Base-by-base conservation (phyloP, 768 basidiomycete species). In the Gyrodon lividus region DNA sequence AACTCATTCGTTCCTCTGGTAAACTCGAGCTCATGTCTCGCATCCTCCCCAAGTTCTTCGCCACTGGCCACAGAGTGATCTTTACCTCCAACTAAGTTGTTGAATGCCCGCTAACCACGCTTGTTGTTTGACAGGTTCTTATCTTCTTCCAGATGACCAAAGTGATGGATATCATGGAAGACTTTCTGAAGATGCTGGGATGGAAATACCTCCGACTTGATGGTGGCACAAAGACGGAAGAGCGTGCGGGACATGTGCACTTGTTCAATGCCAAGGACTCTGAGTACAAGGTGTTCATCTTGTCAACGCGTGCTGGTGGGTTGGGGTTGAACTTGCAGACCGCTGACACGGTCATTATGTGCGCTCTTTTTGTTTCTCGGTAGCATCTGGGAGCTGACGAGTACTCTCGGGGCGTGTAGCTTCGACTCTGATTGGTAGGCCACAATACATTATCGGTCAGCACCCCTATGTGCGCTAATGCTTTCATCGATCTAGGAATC, bases 81-180 rank as follows among this genome's bases (percentile, higher is more conserved):
- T 17, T 22, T 31, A 5, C 17, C 19, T 19, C 17, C 45, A 16
- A 12, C 17, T 1, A 9, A 34, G 1, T 5, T 34, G 4, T 5
- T 31, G 16, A 33, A 6, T 20, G 41, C 17, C 4, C 58, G 31
- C 10, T 54, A 7, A 47, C 48, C 46, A 37, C 17, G 38, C 38
- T 54, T 44, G n/a, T 48, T 50, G 39, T 50, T 13, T 45, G 41
- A 0, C 57, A 93, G 89, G 92, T 96, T 41, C 83, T 99, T 50
- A 98, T 99, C 61, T 98, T 99, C 83, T 98, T 98, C 86, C 97
- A 99, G 72, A 98, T 98, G 97, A 98, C 95, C 14, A 91, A 93
- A 64, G 92, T 98, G 61, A 97, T 98, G 95, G 92, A 96, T 56
- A 94, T 97, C 66, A 92, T 96, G 84, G 92, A 92, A 62, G 95